A percentile compares a stretch with the other conserved stretches of the same genome.
phyloP scores from a whole-genome alignment of 1,139 yeast genomes.

The Protomyces pachydermus region DNA sequence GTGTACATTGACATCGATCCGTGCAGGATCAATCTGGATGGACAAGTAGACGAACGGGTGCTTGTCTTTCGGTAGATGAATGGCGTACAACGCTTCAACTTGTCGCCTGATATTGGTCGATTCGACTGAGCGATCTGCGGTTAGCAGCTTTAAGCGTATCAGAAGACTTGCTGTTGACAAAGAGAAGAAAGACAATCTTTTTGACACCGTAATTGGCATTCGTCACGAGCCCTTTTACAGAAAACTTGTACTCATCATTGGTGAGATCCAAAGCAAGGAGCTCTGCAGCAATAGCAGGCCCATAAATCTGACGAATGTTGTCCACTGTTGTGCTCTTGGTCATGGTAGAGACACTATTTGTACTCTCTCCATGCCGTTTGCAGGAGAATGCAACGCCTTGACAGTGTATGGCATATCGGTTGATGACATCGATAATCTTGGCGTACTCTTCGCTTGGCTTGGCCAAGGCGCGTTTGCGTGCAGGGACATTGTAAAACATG shows the following conservation, averaged over 20 bases:
- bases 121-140: slow-evolving; percentile 57
- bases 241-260: slow-evolving; percentile 33
- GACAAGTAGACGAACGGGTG: slow-evolving; percentile 74
- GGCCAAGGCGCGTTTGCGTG: slow-evolving; percentile 63
- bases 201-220: slow-evolving; percentile 68
- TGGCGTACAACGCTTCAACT: slow-evolving; percentile 56
- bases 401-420: slow-evolving; percentile 76
- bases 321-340: slow-evolving; percentile 47
- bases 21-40: slow-evolving; percentile 57
- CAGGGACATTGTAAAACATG: slow-evolving; percentile 80
- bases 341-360: slow-evolving; percentile 47
- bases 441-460: slow-evolving; percentile 70
- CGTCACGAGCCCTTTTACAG: slow-evolving; percentile 58
- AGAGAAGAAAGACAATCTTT: slow-evolving; percentile 63
- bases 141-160: not conserved
- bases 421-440: slow-evolving; percentile 73
- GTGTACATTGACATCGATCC: slow-evolving; percentile 88
- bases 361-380: slow-evolving; percentile 51
- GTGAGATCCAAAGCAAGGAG: slow-evolving; percentile 48
- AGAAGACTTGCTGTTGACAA: slow-evolving; percentile 53
- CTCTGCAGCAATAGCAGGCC: slow-evolving; percentile 63
- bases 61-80: slow-evolving; percentile 72
- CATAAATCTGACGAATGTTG: slow-evolving; percentile 68
- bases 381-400: slow-evolving; percentile 67
- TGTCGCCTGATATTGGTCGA: slow-evolving; percentile 79